phyloP scores from a whole-genome alignment of 495 filamentous ascomycete genomes.

The Penicillium odoratum region DNA sequence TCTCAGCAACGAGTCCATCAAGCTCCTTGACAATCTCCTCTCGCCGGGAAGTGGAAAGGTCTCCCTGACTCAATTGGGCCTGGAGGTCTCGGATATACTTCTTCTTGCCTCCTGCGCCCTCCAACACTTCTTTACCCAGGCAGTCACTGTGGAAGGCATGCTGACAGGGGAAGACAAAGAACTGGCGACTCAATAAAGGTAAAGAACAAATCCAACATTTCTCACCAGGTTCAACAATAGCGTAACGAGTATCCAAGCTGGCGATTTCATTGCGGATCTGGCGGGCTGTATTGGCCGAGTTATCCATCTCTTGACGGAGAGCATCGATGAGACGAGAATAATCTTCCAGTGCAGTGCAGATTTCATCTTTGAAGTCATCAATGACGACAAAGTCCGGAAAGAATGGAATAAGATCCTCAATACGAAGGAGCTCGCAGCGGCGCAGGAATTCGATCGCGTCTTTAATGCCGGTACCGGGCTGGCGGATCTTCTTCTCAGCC shows the following conservation, averaged over 20 bases:
- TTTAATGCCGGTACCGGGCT: slow-evolving; percentile 80
- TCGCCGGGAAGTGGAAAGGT: slow-evolving; percentile 62
- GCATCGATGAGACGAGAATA: slow-evolving; percentile 87
- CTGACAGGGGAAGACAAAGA: slow-evolving; percentile 98
- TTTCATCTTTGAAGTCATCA: slow-evolving; percentile 98
- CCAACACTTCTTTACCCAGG: slow-evolving; percentile 77
- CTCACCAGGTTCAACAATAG: slow-evolving; percentile 95
- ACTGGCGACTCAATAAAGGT: slow-evolving; percentile 83
- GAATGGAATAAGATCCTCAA: slow-evolving; percentile 96
- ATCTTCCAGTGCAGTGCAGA: slow-evolving; percentile 87
- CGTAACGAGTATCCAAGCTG: slow-evolving; percentile 81
- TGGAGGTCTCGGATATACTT: slow-evolving; percentile 84
- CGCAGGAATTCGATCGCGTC: slow-evolving; percentile 91
- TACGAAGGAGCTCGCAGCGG: slow-evolving; percentile 85
- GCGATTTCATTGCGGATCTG: slow-evolving; percentile 88
- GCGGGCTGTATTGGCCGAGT: slow-evolving; percentile 77
- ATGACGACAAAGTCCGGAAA: slow-evolving; percentile 99
- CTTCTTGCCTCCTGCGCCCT: slow-evolving; percentile 68
- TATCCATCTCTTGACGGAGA: slow-evolving; percentile 95
- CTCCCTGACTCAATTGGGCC: slow-evolving; percentile 70
- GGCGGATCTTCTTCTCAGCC: slow-evolving; percentile 85
- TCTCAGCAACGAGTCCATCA: slow-evolving; percentile 78
- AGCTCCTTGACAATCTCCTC: slow-evolving; percentile 86
- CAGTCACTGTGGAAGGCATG: slow-evolving; percentile 97
- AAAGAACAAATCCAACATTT: slow-evolving; percentile 84